These are phyloP conservation scores for Cercospora janseana DNA, from an alignment of 2,329 filamentous ascomycete genomes.

Conservation along the genomic window DNA sequence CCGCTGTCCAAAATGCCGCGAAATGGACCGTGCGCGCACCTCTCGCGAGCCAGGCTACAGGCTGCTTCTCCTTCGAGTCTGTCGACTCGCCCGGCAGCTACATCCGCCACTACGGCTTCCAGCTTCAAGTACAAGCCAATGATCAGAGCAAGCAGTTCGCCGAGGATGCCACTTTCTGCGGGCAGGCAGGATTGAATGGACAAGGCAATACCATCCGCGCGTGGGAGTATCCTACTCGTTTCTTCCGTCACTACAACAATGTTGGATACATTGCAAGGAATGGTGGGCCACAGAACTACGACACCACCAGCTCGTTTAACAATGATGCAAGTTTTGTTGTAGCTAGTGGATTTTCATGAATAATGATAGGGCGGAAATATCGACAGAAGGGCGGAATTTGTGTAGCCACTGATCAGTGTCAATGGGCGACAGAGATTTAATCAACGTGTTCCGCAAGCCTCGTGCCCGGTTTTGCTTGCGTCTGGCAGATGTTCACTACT, in stretches of 20 bases:
- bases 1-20: slow-evolving; percentile 51
- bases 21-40: slow-evolving; percentile 57
- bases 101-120: slow-evolving; percentile 57
- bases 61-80: slow-evolving; percentile 62
- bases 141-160: slow-evolving; percentile 57
- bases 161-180: slow-evolving; percentile 65
- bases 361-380: no score
- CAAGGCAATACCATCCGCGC: slow-evolving; percentile 54
- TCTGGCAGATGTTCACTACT: no score
- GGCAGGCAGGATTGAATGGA: slow-evolving; percentile 52
- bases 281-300: slow-evolving; percentile 57
- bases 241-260: slow-evolving; percentile 55
- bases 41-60: slow-evolving; percentile 50
- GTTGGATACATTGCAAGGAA: slow-evolving; percentile 53
- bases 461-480: no score
- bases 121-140: slow-evolving; percentile 49
- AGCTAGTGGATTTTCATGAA: slow-evolving; percentile 46
- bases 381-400: no score
- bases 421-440: no score
- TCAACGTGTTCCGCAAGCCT: no score
- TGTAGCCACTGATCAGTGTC: no score
- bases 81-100: slow-evolving; percentile 58
- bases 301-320: slow-evolving; percentile 50
- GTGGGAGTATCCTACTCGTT: slow-evolving; percentile 62
- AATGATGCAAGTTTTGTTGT: slow-evolving; percentile 56